A percentile compares a stretch with the other conserved stretches of the same genome.
These are phyloP conservation scores for Lactarius quietus DNA, from an alignment of 768 basidiomycete genomes.

Conservation along the genomic window DNA sequence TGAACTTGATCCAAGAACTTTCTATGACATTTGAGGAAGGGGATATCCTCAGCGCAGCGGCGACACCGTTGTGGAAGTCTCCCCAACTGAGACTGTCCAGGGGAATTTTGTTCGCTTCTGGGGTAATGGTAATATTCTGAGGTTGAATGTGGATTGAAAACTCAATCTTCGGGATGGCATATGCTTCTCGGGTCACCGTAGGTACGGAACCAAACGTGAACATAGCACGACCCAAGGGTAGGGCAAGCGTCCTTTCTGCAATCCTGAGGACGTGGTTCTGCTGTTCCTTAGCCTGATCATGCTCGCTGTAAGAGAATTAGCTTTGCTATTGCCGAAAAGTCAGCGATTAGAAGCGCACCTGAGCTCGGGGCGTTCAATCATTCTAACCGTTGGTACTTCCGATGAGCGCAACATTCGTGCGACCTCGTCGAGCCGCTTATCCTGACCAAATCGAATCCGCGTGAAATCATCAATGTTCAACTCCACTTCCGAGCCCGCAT, in stretches of 20 bases:
- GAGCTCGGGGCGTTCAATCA: conserved; percentile 63
- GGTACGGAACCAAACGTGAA: conserved; percentile 86
- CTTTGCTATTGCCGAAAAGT: neutral
- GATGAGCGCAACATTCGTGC: conserved; percentile 88
- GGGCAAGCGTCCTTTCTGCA: conserved; percentile 83
- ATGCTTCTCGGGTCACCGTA: conserved; percentile 72
- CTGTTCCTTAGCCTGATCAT: conserved; percentile 82
- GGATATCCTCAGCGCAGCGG: conserved; percentile 81
- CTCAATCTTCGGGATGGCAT: conserved; percentile 75
- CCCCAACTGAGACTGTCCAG: conserved; percentile 81
- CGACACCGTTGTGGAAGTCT: conserved; percentile 98
- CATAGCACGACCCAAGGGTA: conserved; percentile 87
- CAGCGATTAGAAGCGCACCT: conserved; percentile 44
- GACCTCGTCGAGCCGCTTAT: conserved; percentile 87
- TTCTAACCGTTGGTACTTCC: conserved; percentile 57
- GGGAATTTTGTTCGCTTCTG: conserved; percentile 70
- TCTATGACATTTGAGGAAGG: conserved; percentile 74
- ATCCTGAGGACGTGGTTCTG: conserved; percentile 77
- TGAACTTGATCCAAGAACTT: conserved; percentile 95
- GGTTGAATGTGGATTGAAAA: conserved; percentile 73
- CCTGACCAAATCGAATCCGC: conserved; percentile 84
- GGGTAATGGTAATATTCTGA: conserved; percentile 56
- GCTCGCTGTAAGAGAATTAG: conserved; percentile 56
- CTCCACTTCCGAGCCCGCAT: conserved; percentile 66
- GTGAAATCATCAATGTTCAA: conserved; percentile 70